These are phyloP conservation scores for Penicillium robsamsonii DNA, from an alignment of 495 filamentous ascomycete genomes.

Conservation along the genomic window DNA sequence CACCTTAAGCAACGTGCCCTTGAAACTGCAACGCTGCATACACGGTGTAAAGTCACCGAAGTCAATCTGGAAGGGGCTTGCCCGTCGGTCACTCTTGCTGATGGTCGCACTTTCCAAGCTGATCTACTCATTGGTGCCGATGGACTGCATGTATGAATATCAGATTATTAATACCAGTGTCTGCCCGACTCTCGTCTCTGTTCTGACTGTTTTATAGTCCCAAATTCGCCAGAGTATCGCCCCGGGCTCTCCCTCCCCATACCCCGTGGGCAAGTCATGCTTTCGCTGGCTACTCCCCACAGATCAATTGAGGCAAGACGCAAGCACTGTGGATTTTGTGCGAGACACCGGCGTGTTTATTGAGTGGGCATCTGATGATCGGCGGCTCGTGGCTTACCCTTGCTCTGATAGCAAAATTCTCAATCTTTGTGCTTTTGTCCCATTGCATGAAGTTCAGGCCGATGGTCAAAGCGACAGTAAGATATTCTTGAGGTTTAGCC, in stretches of 20 bases:
- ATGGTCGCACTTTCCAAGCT: slow-evolving; percentile 49
- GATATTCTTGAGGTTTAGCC: not conserved
- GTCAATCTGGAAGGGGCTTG: slow-evolving; percentile 42
- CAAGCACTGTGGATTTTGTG: slow-evolving; percentile 16
- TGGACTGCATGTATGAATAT: slow-evolving; percentile 42
- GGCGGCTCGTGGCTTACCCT: slow-evolving; percentile 29
- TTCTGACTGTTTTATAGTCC: slow-evolving; percentile 19
- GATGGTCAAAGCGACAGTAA: slow-evolving; percentile 17
- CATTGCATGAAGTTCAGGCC: slow-evolving; percentile 16
- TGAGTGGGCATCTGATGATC: slow-evolving; percentile 26
- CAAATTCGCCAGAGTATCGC: slow-evolving; percentile 22
- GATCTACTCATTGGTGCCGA: slow-evolving; percentile 61
- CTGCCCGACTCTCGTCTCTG: not conserved
- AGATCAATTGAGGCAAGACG: slow-evolving; percentile 15
- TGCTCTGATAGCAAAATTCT: slow-evolving; percentile 29
- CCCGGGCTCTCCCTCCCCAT: slow-evolving; percentile 18
- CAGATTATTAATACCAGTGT: not conserved
- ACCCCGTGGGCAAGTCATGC: slow-evolving; percentile 27
- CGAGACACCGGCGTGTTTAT: slow-evolving; percentile 24
- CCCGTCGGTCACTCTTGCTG: slow-evolving; percentile 41
- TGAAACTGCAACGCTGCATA: slow-evolving; percentile 46
- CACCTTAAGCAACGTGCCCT: slow-evolving; percentile 42
- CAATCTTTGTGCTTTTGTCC: slow-evolving; percentile 30
- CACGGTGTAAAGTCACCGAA: slow-evolving; percentile 48
- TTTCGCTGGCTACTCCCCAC: slow-evolving; percentile 30